Evolutionary conservation across 192 early-diverging fungal species (phyloP).

Genomic region (Podochytrium sp.): DNA sequence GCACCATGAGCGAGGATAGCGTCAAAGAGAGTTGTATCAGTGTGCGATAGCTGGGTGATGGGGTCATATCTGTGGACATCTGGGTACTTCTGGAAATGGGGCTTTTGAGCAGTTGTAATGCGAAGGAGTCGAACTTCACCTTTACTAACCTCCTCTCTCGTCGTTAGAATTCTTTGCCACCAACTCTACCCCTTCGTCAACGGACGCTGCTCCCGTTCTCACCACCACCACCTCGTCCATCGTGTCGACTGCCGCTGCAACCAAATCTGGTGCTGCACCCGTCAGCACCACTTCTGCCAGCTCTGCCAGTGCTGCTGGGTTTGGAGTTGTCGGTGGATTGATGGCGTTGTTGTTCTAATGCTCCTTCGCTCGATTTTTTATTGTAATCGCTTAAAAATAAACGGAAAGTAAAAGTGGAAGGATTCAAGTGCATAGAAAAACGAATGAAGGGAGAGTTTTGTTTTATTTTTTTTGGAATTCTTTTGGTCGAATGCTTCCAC

Average conservation of each 20-base stretch:
- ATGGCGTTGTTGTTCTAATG: not conserved
- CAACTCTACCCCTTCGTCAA: constrained; percentile 1
- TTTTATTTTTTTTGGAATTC: not conserved
- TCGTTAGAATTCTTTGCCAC: constrained; percentile 15
- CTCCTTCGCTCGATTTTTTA: not conserved
- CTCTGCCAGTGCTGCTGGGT: not conserved
- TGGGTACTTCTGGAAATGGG: not conserved
- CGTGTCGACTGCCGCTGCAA: not conserved
- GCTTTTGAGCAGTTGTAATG: not conserved
- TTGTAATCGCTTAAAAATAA: not conserved
- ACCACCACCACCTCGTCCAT: not conserved
- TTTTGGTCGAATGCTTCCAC: not conserved
- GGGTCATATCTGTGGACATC: too few species aligned
- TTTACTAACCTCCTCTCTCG: too few species aligned
- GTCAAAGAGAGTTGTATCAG: not conserved
- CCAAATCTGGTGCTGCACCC: not conserved
- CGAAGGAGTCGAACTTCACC: too few species aligned
- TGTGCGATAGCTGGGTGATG: not conserved
- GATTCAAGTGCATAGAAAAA: not conserved
- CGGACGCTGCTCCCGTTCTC: not conserved
- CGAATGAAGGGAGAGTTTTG: not conserved
- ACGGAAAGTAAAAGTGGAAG: too few species aligned
- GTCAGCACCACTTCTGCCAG: not conserved
- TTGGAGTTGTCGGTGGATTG: not conserved
- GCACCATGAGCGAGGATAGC: not conserved